A percentile compares a stretch with the other conserved stretches of the same genome.
These are phyloP conservation scores for Phytophthora citrophthora DNA, from an alignment of 352 stramenopile genomes.

Conservation along the genomic window DNA sequence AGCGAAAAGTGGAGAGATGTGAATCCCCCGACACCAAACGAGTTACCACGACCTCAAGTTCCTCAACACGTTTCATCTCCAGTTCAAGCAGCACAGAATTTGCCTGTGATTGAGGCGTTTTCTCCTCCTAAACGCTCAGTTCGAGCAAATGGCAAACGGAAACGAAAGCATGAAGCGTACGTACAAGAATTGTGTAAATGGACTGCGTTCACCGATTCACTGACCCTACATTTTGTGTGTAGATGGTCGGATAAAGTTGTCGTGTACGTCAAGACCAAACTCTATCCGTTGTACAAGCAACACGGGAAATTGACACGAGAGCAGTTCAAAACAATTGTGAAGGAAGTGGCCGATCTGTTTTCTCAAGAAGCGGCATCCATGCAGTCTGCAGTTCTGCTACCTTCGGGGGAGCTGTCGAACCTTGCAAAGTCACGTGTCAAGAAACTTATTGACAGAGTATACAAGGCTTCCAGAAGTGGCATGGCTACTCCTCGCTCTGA, in stretches of 20 bases:
- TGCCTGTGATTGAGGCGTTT: slow-evolving; percentile 56
- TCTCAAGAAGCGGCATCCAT: slow-evolving; percentile 58
- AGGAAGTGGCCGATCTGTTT: slow-evolving; percentile 69
- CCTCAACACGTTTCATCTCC: slow-evolving; percentile 20
- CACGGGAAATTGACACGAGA: slow-evolving; percentile 71
- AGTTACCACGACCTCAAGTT: slow-evolving; percentile 17
- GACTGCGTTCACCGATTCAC: neutral
- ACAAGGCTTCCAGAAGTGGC: slow-evolving; percentile 44
- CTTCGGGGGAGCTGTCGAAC: slow-evolving; percentile 50
- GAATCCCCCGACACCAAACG: slow-evolving; percentile 39
- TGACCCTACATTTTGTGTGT: slow-evolving; percentile 5
- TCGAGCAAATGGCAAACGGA: slow-evolving; percentile 43
- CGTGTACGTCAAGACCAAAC: slow-evolving; percentile 81
- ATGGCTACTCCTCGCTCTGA: slow-evolving; percentile 1
- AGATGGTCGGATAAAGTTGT: slow-evolving; percentile 63
- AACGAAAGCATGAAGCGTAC: slow-evolving; percentile 55
- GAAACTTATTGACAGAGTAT: slow-evolving; percentile 75
- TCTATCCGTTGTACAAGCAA: slow-evolving; percentile 84
- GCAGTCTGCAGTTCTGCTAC: slow-evolving; percentile 59
- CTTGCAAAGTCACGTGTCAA: slow-evolving; percentile 75
- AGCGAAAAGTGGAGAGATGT: slow-evolving; percentile 49
- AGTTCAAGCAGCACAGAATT: slow-evolving; percentile 17
- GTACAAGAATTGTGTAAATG: slow-evolving; percentile 8
- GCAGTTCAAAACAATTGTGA: slow-evolving; percentile 81
- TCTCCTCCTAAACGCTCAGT: slow-evolving; percentile 40